These are phyloP conservation scores for Begonia peltatifolia DNA, from an alignment of 306 rosid genomes.

Conservation along the genomic window DNA sequence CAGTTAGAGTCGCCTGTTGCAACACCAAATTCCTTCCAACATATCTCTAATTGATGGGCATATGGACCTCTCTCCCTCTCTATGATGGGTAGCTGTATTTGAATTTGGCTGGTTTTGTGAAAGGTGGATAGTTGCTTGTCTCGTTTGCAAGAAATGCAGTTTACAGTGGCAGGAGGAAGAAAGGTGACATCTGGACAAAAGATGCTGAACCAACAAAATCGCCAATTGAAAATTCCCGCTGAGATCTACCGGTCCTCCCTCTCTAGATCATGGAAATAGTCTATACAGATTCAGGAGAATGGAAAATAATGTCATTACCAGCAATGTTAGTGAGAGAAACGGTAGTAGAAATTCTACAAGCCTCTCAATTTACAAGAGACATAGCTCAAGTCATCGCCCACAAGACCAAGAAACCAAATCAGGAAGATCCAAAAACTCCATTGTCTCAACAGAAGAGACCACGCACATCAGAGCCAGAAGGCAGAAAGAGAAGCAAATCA, in stretches of 20 bases:
- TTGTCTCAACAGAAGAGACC: conserved; percentile 46
- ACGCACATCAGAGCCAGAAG: conserved; percentile 60
- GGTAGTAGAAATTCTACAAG: conserved; percentile 73
- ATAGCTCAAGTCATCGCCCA: conserved; percentile 35
- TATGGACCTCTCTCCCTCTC: too few relatives aligned
- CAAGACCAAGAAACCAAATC: conserved; percentile 16
- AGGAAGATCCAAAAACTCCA: conserved; percentile 80
- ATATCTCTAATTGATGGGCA: too few relatives aligned
- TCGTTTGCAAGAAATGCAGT: too few relatives aligned
- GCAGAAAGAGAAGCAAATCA: conserved; percentile 69
- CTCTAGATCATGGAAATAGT: too few relatives aligned
- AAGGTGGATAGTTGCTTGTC: too few relatives aligned
- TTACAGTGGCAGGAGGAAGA: too few relatives aligned
- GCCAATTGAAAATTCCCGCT: neutral
- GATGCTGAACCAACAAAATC: neutral
- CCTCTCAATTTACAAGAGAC: conserved; percentile 73
- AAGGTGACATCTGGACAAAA: too few relatives aligned
- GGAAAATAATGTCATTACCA: conserved; percentile 81
- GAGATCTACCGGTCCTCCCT: neutral
- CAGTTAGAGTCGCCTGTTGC: too few relatives aligned
- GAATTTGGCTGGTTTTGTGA: too few relatives aligned
- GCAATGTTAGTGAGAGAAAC: conserved; percentile 95
- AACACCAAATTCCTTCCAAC: too few relatives aligned
- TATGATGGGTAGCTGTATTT: too few relatives aligned
- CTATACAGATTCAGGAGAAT: conserved; percentile 63